These are phyloP conservation scores for Salisapilia sapeloensis DNA, from an alignment of 352 stramenopile genomes.

Conservation along the genomic window DNA sequence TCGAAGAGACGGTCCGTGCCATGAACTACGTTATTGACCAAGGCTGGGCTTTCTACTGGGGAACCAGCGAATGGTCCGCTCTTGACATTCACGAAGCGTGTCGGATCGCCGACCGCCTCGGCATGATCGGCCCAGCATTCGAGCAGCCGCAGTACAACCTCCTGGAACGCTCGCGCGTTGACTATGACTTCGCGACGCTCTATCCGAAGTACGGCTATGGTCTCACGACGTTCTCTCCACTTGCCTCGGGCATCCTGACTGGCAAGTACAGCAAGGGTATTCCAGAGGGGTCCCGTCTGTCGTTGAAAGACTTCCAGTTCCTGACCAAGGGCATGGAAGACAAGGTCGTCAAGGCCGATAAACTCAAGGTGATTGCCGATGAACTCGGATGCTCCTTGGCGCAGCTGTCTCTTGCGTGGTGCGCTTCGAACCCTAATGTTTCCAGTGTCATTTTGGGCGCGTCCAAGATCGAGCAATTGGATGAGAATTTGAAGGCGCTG, in stretches of 20 bases:
- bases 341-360: conserved; percentile 5
- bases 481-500: conserved; percentile 23
- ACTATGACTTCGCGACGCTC: conserved; percentile 16
- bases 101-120: conserved; percentile 11
- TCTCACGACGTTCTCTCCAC: conserved; percentile 46
- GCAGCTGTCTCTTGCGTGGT: conserved; percentile 27
- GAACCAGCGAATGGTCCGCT: conserved; percentile 30
- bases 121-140: conserved; percentile 10
- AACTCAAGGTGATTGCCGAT: conserved; percentile 9
- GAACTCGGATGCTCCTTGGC: conserved; percentile 13
- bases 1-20: conserved; percentile 24
- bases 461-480: conserved; percentile 17
- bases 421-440: conserved; percentile 16
- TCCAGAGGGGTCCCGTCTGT: conserved; percentile 10
- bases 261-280: conserved; percentile 43
- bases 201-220: conserved; percentile 48
- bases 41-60: conserved; percentile 29
- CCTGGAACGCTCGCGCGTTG: conserved; percentile 15
- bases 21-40: conserved; percentile 23
- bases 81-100: conserved; percentile 22
- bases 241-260: conserved; percentile 43
- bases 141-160: conserved; percentile 50
- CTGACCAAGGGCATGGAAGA: not conserved
- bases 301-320: not conserved
- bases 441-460: conserved; percentile 18